A percentile compares a stretch with the other conserved stretches of the same genome.
Conservation (phyloP, 331 rosid species). For the Saraca asoca region DNA sequence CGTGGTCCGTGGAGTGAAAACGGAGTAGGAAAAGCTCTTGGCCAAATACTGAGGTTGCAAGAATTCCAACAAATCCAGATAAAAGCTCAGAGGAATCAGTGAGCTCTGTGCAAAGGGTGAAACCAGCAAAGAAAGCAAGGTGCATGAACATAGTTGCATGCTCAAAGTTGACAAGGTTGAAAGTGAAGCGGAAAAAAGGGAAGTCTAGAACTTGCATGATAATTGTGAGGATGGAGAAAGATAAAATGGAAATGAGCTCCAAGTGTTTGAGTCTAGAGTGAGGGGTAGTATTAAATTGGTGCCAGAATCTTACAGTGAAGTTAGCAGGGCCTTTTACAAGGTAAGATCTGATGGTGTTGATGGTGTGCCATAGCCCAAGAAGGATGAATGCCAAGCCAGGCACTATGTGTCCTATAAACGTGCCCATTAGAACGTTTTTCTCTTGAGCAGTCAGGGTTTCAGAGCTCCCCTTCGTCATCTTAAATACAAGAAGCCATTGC, state of each 20-base stretch:
- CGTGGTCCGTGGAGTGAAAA: slow-evolving; percentile 90
- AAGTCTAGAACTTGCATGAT: slow-evolving; percentile 61
- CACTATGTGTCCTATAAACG: slow-evolving; percentile 61
- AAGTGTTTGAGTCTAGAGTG: slow-evolving; percentile 62
- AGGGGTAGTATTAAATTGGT: slow-evolving; percentile 45
- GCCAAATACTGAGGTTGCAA: slow-evolving; percentile 67
- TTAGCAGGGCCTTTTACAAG: slow-evolving; percentile 63
- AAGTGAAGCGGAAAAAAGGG: slow-evolving; percentile 59
- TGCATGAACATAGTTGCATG: slow-evolving; percentile 95
- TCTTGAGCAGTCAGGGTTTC: slow-evolving; percentile 32
- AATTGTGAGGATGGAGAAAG: slow-evolving; percentile 67
- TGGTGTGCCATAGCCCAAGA: slow-evolving; percentile 85
- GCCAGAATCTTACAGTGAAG: slow-evolving; percentile 69
- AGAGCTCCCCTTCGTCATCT: slow-evolving; percentile 29
- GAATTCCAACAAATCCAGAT: slow-evolving; percentile 66
- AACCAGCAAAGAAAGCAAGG: slow-evolving; percentile 77
- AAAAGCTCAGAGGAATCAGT: slow-evolving; percentile 54
- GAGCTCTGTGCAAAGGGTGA: slow-evolving; percentile 61
- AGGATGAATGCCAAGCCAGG: slow-evolving; percentile 73
- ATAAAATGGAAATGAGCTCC: slow-evolving; percentile 70
- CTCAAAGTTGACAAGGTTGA: slow-evolving; percentile 71
- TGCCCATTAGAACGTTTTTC: slow-evolving; percentile 52
- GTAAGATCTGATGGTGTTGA: slow-evolving; percentile 72
- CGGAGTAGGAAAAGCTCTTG: slow-evolving; percentile 87
- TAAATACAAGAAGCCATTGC: slow-evolving; percentile 42